Evolutionary conservation across 2,329 filamentous ascomycete species (phyloP), one percentile per base, ranked within the genome.

Genomic region (Colletotrichum sansevieriae): DNA sequence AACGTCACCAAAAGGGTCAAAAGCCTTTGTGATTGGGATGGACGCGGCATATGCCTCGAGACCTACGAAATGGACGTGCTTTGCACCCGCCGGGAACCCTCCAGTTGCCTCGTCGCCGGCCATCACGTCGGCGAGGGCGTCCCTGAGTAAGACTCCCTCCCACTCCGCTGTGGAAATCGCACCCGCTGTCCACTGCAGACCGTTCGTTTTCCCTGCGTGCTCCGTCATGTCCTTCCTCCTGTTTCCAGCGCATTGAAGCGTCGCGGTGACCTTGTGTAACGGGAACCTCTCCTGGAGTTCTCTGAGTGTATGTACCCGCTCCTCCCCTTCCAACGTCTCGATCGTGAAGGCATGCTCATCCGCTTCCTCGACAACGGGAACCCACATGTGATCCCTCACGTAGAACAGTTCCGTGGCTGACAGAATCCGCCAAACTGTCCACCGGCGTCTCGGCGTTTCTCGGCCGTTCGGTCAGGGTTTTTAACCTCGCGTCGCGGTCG

Each of bases 391-490:
- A 2, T 29, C 9, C 29, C 29, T 29, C 29, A 29, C 29, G 7
- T 29, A 8, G 29, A 29, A 29, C 29, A 29, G 7, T 29, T 29
- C 29, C 29, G 29, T 29, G 29, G 29, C 7, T 29, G 1, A 29
- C 1, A 2, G 9, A 29, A 9, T 29, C 29, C 29, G 29, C 29
- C 29, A 29, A 39, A 75, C n/a, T 77, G 78, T 11, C 75, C 75
- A 4, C 71, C 74, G 83, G 82, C 0, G 83, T 83, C 70, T 87
- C 84, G 4, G 84, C 83, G 73, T 86, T 87, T 74, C 83, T 84
- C 2, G 84, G 84, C 60, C 81, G 80, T 57, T 78, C 71, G 4
- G 79, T 84, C 20, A 81, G 78, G 15, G 79, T 73, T 20, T 77
- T 77, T 44, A 86, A 71, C 29, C 77, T 73, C 10, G 72, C n/a